A percentile compares a stretch with the other conserved stretches of the same genome.
phyloP scores from a whole-genome alignment of 176 grass and related monocot species.

The Carex myosuroides region DNA sequence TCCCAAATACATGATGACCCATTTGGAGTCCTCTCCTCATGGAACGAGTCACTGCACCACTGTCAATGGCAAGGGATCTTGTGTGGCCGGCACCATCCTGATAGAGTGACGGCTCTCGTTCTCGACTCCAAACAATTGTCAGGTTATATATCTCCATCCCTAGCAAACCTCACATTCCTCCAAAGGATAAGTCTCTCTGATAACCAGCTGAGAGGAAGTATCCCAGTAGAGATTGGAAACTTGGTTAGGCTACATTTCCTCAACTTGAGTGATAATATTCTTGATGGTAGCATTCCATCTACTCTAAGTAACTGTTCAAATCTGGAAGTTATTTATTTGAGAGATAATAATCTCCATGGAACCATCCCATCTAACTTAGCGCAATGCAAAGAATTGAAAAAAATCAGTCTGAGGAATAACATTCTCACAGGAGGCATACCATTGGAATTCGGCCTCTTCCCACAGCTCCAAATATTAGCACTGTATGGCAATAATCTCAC shows the following conservation, averaged over 20 bases:
- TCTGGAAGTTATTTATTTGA: neutral
- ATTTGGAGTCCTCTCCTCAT: constrained; percentile 19
- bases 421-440: constrained; percentile 5
- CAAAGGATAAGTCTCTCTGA: constrained; percentile 12
- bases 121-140: neutral
- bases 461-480: neutral
- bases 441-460: neutral
- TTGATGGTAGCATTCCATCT: constrained; percentile 24
- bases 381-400: neutral
- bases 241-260: neutral
- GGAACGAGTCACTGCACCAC: constrained; percentile 26
- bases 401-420: neutral
- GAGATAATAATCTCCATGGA: constrained; percentile 13
- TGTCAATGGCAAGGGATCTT: constrained; percentile 32
- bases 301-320: constrained; percentile 23
- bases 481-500: neutral
- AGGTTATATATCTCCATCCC: neutral
- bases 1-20: neutral
- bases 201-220: constrained; percentile 14
- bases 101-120: constrained; percentile 18
- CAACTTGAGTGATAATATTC: neutral
- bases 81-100: constrained; percentile 21
- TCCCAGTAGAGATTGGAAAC: constrained; percentile 16
- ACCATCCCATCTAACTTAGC: constrained; percentile 16
- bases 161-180: constrained; percentile 45